Evolutionary conservation across 176 grass and related monocot species (phyloP), one percentile per base, ranked within the genome.

Genomic region (Poa pratensis): DNA sequence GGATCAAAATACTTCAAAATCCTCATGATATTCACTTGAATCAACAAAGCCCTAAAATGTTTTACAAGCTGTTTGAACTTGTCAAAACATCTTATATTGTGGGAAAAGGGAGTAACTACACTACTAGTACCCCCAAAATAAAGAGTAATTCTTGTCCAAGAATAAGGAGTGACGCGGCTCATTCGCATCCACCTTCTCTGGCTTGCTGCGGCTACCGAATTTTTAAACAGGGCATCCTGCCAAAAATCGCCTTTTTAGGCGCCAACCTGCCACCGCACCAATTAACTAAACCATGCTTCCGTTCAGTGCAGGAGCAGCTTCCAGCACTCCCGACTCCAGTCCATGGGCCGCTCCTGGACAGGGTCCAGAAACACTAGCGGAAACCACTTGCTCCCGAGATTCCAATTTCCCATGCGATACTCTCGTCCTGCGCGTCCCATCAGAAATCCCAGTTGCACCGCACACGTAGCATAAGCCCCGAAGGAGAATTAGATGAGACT

Each of bases 271-370:
- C 24, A 6, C 40, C n/a, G 19, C 70, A 39, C 26, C 24, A 28
- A 15, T 11, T 14, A 1, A 26, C 8, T 2, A 20, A 9, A 1
- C 17, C 49, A 34, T 46, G 30, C 16, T 35, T 67, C 30, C 63
- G 18, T 35, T 18, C 63, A 67, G 30, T 32, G 34, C 34, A 35
- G 34, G 2, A 30, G 30, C 30, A 30, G n/a, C n/a, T n/a, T n/a
- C n/a, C n/a, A n/a, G 67, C n/a, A 48, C 30, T 20, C 63, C 37
- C 37, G 37, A 39, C 3, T 42, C 40, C 40, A 42, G 40, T 16
- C 69, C 52, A 20, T 45, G 49, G 26, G n/a, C 69, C 15, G 51
- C 80, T 35, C 65, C 66, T 82, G 52, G 80, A 23, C 50, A 57
- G 61, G 26, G 22, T 26, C 58, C 58, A 26, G 58, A 61, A 61